These are phyloP conservation scores for Carex cristatella DNA, from an alignment of 176 grass and related monocot species.

Conservation along the genomic window DNA sequence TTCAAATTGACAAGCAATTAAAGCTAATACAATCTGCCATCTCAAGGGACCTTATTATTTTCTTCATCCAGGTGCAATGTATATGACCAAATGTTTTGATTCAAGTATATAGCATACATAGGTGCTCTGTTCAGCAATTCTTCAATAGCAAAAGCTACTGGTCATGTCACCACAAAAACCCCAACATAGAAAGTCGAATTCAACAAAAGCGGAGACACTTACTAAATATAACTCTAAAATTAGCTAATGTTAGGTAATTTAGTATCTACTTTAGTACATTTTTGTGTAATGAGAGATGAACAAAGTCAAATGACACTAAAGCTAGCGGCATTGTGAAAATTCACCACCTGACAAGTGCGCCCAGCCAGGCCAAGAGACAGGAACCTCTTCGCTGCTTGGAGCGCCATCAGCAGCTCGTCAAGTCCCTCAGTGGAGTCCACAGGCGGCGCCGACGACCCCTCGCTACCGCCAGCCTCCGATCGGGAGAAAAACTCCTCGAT, in stretches of 20 bases:
- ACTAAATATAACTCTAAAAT: conserved; percentile 1
- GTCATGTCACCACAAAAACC: background rate
- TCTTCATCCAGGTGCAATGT: background rate
- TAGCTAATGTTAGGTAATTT: background rate
- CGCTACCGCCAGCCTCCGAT: conserved; percentile 20
- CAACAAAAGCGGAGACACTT: background rate
- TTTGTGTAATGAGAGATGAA: conserved; percentile 25
- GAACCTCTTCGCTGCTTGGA: conserved; percentile 56
- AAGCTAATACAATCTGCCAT: background rate
- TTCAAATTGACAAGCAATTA: background rate
- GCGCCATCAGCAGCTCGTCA: conserved; percentile 50
- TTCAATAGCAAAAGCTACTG: background rate
- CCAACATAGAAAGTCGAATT: background rate
- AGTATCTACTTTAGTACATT: background rate
- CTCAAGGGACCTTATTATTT: background rate
- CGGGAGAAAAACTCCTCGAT: conserved; percentile 35
- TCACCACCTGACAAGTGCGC: conserved; percentile 36
- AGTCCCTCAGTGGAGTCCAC: conserved; percentile 19
- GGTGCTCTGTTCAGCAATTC: background rate
- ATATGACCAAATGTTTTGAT: background rate
- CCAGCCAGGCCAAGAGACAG: conserved; percentile 38
- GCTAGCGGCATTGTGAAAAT: conserved; percentile 31
- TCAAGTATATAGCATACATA: background rate
- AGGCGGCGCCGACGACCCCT: conserved; percentile 11
- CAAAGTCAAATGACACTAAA: conserved; percentile 7